phyloP scores from a whole-genome alignment of 1,284 basidiomycete genomes.

The Cryptococcus sp. region DNA sequence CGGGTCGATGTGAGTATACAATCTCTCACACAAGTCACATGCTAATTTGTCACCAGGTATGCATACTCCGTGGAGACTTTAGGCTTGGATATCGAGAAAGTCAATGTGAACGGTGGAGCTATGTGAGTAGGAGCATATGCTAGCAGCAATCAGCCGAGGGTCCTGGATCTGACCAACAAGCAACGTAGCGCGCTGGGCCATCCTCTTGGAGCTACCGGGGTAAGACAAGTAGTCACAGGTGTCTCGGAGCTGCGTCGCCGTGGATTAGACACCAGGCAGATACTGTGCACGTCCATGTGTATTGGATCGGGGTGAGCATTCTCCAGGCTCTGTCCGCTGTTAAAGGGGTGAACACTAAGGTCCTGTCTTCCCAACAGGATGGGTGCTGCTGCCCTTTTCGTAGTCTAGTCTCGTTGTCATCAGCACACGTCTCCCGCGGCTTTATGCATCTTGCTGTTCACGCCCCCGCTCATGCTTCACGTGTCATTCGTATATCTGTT shows the following conservation, averaged over 20 bases:
- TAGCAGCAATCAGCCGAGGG: background rate
- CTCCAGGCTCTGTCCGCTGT: no score
- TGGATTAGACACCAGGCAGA: background rate
- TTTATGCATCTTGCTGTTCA: no score
- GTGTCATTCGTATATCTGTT: no score
- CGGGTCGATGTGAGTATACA: conserved; percentile 62
- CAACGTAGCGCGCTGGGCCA: background rate
- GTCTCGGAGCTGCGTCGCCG: background rate
- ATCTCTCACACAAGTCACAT: background rate
- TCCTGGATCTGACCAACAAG: background rate
- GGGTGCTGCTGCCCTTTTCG: background rate
- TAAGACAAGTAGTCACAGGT: background rate
- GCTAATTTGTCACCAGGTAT: conserved; percentile 48
- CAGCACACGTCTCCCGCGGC: no score
- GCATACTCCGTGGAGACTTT: conserved; percentile 74
- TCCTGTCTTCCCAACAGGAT: background rate
- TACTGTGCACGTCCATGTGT: background rate
- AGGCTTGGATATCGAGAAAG: conserved; percentile 70
- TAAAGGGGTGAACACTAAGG: no score
- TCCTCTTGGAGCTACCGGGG: background rate
- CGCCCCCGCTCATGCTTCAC: no score
- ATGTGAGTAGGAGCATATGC: conserved; percentile 52
- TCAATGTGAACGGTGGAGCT: conserved; percentile 85
- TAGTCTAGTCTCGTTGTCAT: background rate
- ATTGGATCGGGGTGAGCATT: background rate